Base-by-base conservation (phyloP, 805 yeast genomes). In the Pichia ethanolica region DNA sequence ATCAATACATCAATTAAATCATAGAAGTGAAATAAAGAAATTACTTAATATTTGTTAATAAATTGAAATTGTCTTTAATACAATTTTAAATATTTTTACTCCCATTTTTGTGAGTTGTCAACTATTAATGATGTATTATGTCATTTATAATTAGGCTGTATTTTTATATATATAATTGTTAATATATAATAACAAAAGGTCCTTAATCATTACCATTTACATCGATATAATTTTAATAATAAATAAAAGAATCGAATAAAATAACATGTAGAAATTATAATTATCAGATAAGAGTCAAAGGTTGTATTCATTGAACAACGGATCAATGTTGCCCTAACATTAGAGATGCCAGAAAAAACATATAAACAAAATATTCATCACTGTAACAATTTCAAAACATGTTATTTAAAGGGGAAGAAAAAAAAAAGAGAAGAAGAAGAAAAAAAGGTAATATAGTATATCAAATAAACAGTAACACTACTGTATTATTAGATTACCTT, bases 301-400 rank as follows among this genome's bases (percentile, higher is more conserved):
- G 77, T 80, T 82, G 81, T 75, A 84, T 76, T 84, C 90, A 84
- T 82, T 75, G 89, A 81, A 76, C 82, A 73, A 39, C 47, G 75
- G 10, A 8, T 71, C 69, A 20, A 71, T 75, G 81, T 78, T 44
- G 57, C 57, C 72, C 89, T 84, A 83, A 82, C 86, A 83, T 83
- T 84, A 84, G 89, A 84, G 90, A 84, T 84, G 90, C 90, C 90
- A 84, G 90, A 84, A 83, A 83, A 81, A 82, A 54, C 52, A 49
- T 49, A 44, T 34, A 45, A 48, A 35, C 12, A 46, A 49, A 49
- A 49, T 35, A 45, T 49, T 49, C 52, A 49, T 49, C 52, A 49
- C 30, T 37, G 41, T 43, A 37, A 47, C 9, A 30, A 30, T 30
- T 40, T 47, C 49, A 13, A 14, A 5, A n/a, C 46, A 45, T 30